phyloP scores from a whole-genome alignment of 768 basidiomycete genomes.

The Boletus patriciae region DNA sequence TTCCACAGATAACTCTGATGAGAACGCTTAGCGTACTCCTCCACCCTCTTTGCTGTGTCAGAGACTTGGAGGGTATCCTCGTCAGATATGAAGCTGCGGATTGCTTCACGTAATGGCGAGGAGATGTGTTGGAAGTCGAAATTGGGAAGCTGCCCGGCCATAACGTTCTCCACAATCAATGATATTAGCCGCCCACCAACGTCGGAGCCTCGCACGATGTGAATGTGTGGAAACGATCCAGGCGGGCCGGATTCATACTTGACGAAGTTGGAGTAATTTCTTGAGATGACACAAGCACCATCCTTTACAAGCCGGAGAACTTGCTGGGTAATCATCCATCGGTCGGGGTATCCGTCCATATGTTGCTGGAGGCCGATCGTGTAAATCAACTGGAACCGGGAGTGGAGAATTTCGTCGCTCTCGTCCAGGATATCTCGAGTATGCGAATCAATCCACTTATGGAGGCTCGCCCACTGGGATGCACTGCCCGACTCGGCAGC shows the following conservation, averaged over 20 bases:
- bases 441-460: conserved; percentile 14
- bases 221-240: conserved; percentile 12
- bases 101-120: neutral
- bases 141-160: conserved; percentile 10
- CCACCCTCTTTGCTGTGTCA: neutral
- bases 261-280: neutral
- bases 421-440: conserved; percentile 22
- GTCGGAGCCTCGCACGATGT: neutral
- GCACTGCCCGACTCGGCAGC: neutral
- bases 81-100: conserved; percentile 15
- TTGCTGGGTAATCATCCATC: conserved; percentile 33
- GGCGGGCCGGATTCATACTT: neutral
- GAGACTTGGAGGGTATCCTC: neutral
- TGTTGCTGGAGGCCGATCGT: conserved; percentile 22
- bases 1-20: neutral
- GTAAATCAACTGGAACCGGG: conserved; percentile 20
- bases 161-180: conserved; percentile 2
- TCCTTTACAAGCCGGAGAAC: conserved; percentile 18
- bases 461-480: conserved; percentile 14
- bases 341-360: conserved; percentile 27
- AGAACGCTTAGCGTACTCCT: neutral
- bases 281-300: neutral
- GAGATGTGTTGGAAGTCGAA: conserved; percentile 8
- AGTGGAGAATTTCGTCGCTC: conserved; percentile 25
- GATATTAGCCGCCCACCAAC: neutral